phyloP scores from a whole-genome alignment of 1,139 yeast genomes.

The Hemisphaericaspora xylofermentans region DNA sequence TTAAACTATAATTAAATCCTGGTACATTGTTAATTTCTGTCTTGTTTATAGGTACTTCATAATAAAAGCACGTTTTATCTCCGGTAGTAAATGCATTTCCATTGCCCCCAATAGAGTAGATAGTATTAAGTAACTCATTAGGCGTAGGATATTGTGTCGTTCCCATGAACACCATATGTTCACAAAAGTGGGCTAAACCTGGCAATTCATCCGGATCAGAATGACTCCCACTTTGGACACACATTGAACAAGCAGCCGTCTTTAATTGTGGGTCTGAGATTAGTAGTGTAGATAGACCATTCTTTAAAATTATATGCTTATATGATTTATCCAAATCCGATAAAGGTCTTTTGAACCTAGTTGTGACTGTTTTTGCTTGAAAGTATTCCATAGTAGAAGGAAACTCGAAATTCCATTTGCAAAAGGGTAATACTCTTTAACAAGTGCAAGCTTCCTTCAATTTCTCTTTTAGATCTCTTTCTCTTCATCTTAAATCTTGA shows the following conservation, averaged over 20 bases:
- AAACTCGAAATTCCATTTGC: background rate
- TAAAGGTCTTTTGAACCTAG: slow-evolving; percentile 31
- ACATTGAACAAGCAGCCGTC: slow-evolving; percentile 41
- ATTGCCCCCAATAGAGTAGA: slow-evolving; percentile 52
- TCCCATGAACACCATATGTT: slow-evolving; percentile 64
- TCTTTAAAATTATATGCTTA: slow-evolving; percentile 46
- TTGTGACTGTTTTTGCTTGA: slow-evolving; percentile 17
- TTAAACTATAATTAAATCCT: slow-evolving; percentile 43
- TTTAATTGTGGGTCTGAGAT: slow-evolving; percentile 57
- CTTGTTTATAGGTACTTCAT: slow-evolving; percentile 52
- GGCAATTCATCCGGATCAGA: slow-evolving; percentile 54
- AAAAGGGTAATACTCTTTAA: background rate
- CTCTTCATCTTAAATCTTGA: too few relatives aligned
- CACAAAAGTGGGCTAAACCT: slow-evolving; percentile 76
- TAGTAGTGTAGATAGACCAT: slow-evolving; percentile 52
- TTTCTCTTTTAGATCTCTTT: too few relatives aligned
- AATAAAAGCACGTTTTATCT: slow-evolving; percentile 59
- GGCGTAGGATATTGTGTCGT: slow-evolving; percentile 53
- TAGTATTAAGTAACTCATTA: slow-evolving; percentile 40
- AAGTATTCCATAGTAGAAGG: slow-evolving; percentile 14
- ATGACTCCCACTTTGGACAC: slow-evolving; percentile 64
- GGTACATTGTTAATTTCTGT: slow-evolving; percentile 22
- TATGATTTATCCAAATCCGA: slow-evolving; percentile 36
- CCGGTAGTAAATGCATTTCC: slow-evolving; percentile 69
- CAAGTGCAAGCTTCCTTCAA: background rate